These are phyloP conservation scores for Geotrichum fermentans DNA, from an alignment of 1,139 yeast genomes.

Conservation along the genomic window DNA sequence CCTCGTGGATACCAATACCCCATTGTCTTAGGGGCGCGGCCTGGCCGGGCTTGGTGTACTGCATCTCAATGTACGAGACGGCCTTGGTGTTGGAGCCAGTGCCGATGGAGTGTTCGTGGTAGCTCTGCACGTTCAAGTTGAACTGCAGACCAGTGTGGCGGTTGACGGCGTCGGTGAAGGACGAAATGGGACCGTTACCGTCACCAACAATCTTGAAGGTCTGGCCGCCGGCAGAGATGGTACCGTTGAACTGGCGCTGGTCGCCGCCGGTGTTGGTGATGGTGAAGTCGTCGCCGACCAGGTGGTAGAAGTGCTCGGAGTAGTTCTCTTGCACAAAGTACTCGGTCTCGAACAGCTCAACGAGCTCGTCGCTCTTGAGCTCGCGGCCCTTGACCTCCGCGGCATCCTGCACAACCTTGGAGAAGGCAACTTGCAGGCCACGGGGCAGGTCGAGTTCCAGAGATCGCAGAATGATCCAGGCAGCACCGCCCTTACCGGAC, in stretches of 20 bases:
- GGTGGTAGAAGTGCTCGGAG: conserved; percentile 33
- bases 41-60: conserved; percentile 36
- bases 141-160: conserved; percentile 47
- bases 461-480: conserved; percentile 88
- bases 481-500: conserved; percentile 98
- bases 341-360: conserved; percentile 64
- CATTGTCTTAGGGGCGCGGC: conserved; percentile 51
- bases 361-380: conserved; percentile 69
- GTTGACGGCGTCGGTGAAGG: conserved; percentile 74
- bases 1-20: conserved; percentile 95
- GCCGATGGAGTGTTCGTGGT: conserved; percentile 91
- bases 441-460: conserved; percentile 91
- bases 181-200: conserved; percentile 96
- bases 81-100: conserved; percentile 82
- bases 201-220: conserved; percentile 47
- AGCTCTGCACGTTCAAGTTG: conserved; percentile 67
- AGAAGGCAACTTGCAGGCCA: conserved; percentile 83
- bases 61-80: conserved; percentile 76
- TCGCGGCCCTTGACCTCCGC: conserved; percentile 87
- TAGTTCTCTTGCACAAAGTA: conserved; percentile 54
- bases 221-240: conserved; percentile 48
- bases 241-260: conserved; percentile 49
- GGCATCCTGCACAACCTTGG: conserved; percentile 70
- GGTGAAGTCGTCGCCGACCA: conserved; percentile 32
- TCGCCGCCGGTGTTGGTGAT: conserved; percentile 36